Evolutionary conservation across 1,139 yeast species (phyloP).

Genomic region (Saccharomyces hybrid): DNA sequence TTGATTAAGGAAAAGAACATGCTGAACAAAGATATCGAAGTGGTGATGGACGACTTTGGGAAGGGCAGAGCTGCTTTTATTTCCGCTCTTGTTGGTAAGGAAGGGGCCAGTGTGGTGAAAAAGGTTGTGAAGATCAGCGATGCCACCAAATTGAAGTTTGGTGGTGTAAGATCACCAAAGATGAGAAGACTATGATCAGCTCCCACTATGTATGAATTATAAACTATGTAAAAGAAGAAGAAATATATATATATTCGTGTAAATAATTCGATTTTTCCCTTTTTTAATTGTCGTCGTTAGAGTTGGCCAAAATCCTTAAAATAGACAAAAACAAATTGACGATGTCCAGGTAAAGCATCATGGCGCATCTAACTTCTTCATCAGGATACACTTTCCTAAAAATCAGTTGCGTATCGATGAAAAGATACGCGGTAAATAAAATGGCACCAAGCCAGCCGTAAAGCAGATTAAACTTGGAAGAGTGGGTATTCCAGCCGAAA

Average conservation of each 20-base stretch:
- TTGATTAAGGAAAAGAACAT: conserved; percentile 54
- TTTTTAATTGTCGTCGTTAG: conserved; percentile 34
- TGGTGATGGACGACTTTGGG: conserved; percentile 74
- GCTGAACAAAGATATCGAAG: conserved; percentile 54
- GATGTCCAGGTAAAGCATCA: conserved; percentile 70
- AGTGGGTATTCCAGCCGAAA: conserved; percentile 44
- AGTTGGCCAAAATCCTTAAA: conserved; percentile 55
- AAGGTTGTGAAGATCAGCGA: conserved; percentile 66
- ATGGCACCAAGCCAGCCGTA: conserved; percentile 71
- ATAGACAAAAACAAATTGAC: conserved; percentile 73
- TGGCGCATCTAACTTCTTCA: conserved; percentile 76
- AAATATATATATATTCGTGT: not conserved
- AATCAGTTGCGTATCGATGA: conserved; percentile 76
- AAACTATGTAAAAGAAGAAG: not conserved
- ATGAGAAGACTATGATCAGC: conserved; percentile 60
- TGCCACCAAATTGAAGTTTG: conserved; percentile 74
- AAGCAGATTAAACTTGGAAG: conserved; percentile 45
- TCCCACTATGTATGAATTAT: not conserved
- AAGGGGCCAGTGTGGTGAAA: conserved; percentile 63
- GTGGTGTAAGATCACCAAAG: conserved; percentile 85
- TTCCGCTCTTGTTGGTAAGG: conserved; percentile 81
- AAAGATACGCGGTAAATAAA: conserved; percentile 61
- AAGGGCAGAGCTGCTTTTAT: conserved; percentile 84
- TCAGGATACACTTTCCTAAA: conserved; percentile 77
- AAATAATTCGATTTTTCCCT: not conserved